Conservation (phyloP, 2,329 filamentous ascomycete genomes). For the Aureobasidium melanogenum region DNA sequence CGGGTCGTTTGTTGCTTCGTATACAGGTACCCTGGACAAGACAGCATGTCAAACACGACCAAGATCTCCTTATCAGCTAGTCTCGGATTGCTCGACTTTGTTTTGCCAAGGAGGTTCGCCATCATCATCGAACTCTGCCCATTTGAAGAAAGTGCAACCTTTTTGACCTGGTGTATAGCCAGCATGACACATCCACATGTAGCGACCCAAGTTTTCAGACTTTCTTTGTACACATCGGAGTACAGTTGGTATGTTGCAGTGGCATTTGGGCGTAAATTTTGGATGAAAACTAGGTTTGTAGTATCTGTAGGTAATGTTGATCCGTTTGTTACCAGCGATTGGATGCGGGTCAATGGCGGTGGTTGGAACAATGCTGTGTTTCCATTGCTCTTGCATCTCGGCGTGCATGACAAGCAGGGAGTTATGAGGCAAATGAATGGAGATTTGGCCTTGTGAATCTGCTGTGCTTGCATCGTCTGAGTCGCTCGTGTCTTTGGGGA, state of each 20-base stretch:
- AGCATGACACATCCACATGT: constrained; percentile 92
- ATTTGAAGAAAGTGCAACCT: constrained; percentile 68
- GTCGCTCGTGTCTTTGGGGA: constrained; percentile 48
- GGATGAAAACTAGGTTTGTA: constrained; percentile 75
- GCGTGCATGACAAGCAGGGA: constrained; percentile 92
- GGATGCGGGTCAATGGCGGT: constrained; percentile 76
- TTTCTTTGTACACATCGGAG: constrained; percentile 74
- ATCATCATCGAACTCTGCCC: constrained; percentile 80
- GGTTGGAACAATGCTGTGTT: constrained; percentile 73
- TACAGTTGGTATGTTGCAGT: constrained; percentile 59
- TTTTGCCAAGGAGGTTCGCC: constrained; percentile 62
- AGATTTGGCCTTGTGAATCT: constrained; percentile 74
- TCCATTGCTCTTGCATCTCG: constrained; percentile 97
- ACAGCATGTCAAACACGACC: background rate
- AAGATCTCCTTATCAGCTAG: background rate
- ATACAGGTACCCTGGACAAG: background rate
- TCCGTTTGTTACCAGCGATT: constrained; percentile 65
- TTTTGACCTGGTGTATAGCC: constrained; percentile 59
- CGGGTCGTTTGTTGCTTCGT: background rate
- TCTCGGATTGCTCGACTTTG: background rate
- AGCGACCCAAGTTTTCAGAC: constrained; percentile 64
- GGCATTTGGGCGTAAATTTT: constrained; percentile 65
- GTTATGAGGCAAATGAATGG: constrained; percentile 90
- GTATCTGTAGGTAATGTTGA: constrained; percentile 90
- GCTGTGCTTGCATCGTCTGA: constrained; percentile 28